Conservation (phyloP, 2,329 filamentous ascomycete species). For the Sporothrix pseudoabietina region DNA sequence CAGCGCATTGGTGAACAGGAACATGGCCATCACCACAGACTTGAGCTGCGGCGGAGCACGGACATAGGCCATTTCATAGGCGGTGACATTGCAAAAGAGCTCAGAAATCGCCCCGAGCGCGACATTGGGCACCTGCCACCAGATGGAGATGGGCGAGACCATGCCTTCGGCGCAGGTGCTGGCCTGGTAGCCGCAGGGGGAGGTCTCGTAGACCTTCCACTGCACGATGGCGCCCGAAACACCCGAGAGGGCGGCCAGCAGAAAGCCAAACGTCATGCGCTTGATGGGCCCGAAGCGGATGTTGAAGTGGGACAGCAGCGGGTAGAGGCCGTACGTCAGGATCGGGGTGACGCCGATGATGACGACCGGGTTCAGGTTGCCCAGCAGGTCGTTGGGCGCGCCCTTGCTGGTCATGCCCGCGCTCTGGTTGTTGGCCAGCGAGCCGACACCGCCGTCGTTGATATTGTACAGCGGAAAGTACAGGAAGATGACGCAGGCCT, state of each 20-base stretch:
- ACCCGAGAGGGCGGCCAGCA: conserved; percentile 40
- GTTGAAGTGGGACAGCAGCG: conserved; percentile 52
- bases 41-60: conserved; percentile 68
- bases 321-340: conserved; percentile 58
- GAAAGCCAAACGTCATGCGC: conserved; percentile 60
- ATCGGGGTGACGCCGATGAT: conserved; percentile 60
- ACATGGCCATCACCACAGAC: conserved; percentile 58
- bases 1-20: conserved; percentile 60
- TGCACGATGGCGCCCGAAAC: conserved; percentile 61
- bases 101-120: conserved; percentile 57
- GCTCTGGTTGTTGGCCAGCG: conserved; percentile 43
- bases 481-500: conserved; percentile 47
- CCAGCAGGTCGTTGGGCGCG: conserved; percentile 62
- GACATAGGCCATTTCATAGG: conserved; percentile 68
- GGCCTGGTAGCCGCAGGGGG: conserved; percentile 46
- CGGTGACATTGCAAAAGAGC: conserved; percentile 63
- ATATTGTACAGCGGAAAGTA: conserved; percentile 47
- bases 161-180: conserved; percentile 40
- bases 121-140: conserved; percentile 55
- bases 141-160: conserved; percentile 53
- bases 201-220: conserved; percentile 58
- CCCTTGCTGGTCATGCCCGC: conserved; percentile 50
- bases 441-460: conserved; percentile 48
- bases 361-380: conserved; percentile 60
- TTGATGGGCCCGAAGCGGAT: conserved; percentile 61